Percentiles rank a stretch among this genome's conserved stretches.
Conservation (phyloP, 2,329 filamentous ascomycete genomes). For the Fonsecaea erecta region DNA sequence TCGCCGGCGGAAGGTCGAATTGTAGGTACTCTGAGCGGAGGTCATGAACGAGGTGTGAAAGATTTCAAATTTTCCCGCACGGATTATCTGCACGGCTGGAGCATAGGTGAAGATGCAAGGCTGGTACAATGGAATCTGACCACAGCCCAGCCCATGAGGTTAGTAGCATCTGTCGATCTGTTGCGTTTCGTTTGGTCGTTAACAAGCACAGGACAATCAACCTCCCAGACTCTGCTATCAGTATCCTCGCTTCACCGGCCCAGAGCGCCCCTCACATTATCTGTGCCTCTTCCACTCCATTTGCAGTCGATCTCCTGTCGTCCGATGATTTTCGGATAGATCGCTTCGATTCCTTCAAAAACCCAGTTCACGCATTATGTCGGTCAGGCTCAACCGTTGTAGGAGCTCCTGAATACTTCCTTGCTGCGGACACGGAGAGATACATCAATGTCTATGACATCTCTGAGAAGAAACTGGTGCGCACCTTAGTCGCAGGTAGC, state of each 20-base stretch:
- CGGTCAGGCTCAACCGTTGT: slow-evolving; percentile 46
- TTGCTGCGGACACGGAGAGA: slow-evolving; percentile 56
- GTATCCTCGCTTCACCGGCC: slow-evolving; percentile 49
- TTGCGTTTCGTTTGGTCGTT: background rate
- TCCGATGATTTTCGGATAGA: slow-evolving; percentile 44
- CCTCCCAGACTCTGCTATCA: slow-evolving; percentile 49
- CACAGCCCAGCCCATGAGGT: slow-evolving; percentile 51
- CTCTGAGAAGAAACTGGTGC: slow-evolving; percentile 48
- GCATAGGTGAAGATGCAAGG: slow-evolving; percentile 58
- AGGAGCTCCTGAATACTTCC: slow-evolving; percentile 45
- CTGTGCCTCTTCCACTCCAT: slow-evolving; percentile 57
- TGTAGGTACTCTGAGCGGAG: slow-evolving; percentile 51
- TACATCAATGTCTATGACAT: slow-evolving; percentile 57
- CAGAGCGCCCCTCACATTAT: slow-evolving; percentile 51
- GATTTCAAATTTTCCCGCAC: slow-evolving; percentile 58
- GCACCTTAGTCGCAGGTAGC: slow-evolving; percentile 55
- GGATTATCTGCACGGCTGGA: slow-evolving; percentile 58
- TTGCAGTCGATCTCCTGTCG: slow-evolving; percentile 50
- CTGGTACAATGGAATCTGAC: slow-evolving; percentile 58
- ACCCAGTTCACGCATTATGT: slow-evolving; percentile 54
- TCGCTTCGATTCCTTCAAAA: slow-evolving; percentile 56
- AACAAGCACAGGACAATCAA: slow-evolving; percentile 47
- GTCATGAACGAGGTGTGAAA: slow-evolving; percentile 54
- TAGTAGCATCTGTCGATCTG: slow-evolving; percentile 23
- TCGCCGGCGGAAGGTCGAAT: slow-evolving; percentile 55